These are phyloP conservation scores for Oleoguttula mirabilis DNA, from an alignment of 495 filamentous ascomycete genomes.

Conservation along the genomic window DNA sequence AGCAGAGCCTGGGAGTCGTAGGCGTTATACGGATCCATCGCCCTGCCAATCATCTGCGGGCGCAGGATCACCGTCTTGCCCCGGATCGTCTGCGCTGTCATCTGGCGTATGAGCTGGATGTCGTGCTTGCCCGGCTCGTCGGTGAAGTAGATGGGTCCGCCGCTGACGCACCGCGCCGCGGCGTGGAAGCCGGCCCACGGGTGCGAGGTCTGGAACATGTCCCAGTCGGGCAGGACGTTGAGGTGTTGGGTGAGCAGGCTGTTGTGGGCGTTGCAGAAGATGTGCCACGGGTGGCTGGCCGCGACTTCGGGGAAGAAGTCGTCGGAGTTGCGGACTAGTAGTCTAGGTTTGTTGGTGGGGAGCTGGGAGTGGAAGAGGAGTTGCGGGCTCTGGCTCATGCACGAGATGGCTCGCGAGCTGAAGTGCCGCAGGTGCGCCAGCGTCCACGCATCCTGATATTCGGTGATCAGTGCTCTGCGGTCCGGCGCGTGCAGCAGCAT, in stretches of 20 bases:
- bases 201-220: constrained; percentile 93
- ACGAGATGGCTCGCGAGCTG: constrained; percentile 64
- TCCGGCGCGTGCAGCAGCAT: constrained; percentile 53
- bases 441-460: constrained; percentile 82
- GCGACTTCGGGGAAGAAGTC: constrained; percentile 81
- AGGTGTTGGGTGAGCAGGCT: constrained; percentile 63
- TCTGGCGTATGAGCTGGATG: constrained; percentile 57
- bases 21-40: constrained; percentile 56
- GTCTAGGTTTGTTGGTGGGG: constrained; percentile 53
- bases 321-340: constrained; percentile 76
- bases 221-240: constrained; percentile 83
- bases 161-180: constrained; percentile 76
- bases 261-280: constrained; percentile 90
- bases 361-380: constrained; percentile 75
- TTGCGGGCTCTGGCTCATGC: constrained; percentile 81
- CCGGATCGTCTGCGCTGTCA: constrained; percentile 55
- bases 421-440: constrained; percentile 67
- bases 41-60: constrained; percentile 57
- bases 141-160: constrained; percentile 88
- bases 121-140: constrained; percentile 76
- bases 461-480: constrained; percentile 52
- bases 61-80: constrained; percentile 66
- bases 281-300: constrained; percentile 78
- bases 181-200: constrained; percentile 72
- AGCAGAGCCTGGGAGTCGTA: constrained; percentile 63